Percentiles rank a stretch among this genome's conserved stretches.
phyloP scores from a whole-genome alignment of 140 eudicot genomes.

The Flaveria floridana region DNA sequence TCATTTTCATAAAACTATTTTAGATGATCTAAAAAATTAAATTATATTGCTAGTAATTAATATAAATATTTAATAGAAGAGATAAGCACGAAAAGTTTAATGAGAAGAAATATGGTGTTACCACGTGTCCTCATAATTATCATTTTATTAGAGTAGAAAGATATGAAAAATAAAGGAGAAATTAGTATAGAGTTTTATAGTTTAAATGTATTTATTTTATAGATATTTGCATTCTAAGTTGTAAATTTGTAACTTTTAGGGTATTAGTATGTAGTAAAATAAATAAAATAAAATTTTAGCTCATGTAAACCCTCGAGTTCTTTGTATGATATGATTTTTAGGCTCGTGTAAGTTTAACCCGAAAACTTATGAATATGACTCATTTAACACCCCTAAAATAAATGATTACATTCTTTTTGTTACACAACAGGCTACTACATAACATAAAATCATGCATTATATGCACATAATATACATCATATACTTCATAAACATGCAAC shows the following conservation, averaged over 20 bases:
- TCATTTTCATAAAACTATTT: no score
- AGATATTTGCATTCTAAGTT: not conserved
- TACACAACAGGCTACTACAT: not conserved
- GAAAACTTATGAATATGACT: no score
- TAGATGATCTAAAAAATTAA: no score
- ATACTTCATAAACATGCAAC: not conserved
- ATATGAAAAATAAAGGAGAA: not conserved
- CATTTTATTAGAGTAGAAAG: no score
- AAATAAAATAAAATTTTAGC: not conserved
- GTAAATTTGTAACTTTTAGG: not conserved
- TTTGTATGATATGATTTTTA: not conserved
- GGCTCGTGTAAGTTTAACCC: no score
- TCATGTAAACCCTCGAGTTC: not conserved
- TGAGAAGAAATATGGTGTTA: no score
- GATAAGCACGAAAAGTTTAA: no score
- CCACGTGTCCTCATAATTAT: no score
- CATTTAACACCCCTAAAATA: not conserved
- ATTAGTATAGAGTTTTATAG: not conserved
- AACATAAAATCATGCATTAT: not conserved
- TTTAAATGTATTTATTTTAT: not conserved
- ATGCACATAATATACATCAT: not conserved
- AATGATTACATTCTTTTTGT: no score
- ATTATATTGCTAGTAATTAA: no score
- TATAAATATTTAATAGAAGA: no score
- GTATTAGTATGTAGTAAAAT: not conserved